phyloP scores from a whole-genome alignment of 257 asterid genomes.

The Plantago ovata region DNA sequence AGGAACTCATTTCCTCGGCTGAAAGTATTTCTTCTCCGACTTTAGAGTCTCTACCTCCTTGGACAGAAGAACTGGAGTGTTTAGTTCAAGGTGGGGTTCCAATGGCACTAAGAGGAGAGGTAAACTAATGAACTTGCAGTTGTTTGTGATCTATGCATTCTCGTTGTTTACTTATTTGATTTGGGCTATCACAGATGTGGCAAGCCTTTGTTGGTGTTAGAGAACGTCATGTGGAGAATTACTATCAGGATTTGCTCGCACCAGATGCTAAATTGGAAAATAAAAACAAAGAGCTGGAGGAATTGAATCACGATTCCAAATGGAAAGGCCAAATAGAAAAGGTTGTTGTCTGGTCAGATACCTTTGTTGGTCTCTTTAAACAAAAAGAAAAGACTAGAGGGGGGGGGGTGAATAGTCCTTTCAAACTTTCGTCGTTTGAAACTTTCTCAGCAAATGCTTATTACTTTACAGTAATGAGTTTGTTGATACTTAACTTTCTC shows the following conservation, averaged over 20 bases:
- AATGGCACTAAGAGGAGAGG: slow-evolving; percentile 96
- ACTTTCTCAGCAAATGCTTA: no score
- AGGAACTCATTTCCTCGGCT: slow-evolving; percentile 29
- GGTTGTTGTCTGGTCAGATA: slow-evolving; percentile 43
- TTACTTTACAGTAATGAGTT: no score
- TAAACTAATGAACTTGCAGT: slow-evolving; percentile 15
- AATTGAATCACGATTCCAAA: slow-evolving; percentile 35
- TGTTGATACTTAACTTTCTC: no score
- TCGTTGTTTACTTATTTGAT: slow-evolving; percentile 20
- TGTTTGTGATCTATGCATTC: slow-evolving; percentile 9
- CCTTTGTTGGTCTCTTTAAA: no score
- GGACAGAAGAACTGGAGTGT: slow-evolving; percentile 78
- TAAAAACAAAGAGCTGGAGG: slow-evolving; percentile 33
- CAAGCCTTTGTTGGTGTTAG: slow-evolving; percentile 90
- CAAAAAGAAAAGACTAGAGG: no score
- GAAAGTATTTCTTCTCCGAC: slow-evolving; percentile 33
- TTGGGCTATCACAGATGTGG: slow-evolving; percentile 63
- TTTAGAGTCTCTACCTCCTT: slow-evolving; percentile 43
- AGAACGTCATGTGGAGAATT: slow-evolving; percentile 68
- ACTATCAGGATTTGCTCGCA: slow-evolving; percentile 65
- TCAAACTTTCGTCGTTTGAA: no score
- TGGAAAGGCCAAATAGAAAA: slow-evolving; percentile 94
- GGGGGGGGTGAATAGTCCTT: no score
- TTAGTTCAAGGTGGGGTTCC: slow-evolving; percentile 96
- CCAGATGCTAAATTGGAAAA: slow-evolving; percentile 37